A percentile compares a stretch with the other conserved stretches of the same genome.
These are phyloP conservation scores for Drosera capensis DNA, from an alignment of 148 eudicot genomes.

Conservation along the genomic window DNA sequence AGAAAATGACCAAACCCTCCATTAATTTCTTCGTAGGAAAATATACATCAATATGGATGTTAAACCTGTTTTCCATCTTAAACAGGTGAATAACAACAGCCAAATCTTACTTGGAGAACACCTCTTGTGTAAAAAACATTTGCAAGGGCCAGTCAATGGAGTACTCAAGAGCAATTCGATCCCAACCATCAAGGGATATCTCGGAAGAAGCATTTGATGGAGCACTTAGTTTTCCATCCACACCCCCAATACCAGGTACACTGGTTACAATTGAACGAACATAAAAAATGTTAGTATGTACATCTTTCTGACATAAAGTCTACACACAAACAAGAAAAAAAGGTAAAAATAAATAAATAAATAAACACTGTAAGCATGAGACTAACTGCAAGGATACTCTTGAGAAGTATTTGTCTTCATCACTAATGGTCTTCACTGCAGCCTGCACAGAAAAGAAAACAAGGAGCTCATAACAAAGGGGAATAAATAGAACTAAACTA, in stretches of 20 bases:
- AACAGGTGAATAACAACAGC: neutral
- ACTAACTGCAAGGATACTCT: slow-evolving; percentile 83
- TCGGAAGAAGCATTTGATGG: slow-evolving; percentile 37
- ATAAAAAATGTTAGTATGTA: too few relatives aligned
- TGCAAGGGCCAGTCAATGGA: slow-evolving; percentile 94
- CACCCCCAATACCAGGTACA: too few relatives aligned
- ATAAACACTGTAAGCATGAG: too few relatives aligned
- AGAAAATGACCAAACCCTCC: too few relatives aligned
- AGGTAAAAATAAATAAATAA: too few relatives aligned
- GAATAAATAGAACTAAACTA: too few relatives aligned
- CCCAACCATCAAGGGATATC: slow-evolving; percentile 83
- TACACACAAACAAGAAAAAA: too few relatives aligned
- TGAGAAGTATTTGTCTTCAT: slow-evolving; percentile 79
- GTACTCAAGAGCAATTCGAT: slow-evolving; percentile 86
- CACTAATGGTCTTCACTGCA: slow-evolving; percentile 76
- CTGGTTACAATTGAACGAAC: too few relatives aligned
- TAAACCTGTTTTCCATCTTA: neutral
- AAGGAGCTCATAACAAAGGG: neutral
- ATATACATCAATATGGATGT: neutral
- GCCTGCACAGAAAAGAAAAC: slow-evolving; percentile 44
- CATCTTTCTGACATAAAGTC: too few relatives aligned
- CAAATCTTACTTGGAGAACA: slow-evolving; percentile 68
- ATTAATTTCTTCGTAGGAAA: neutral
- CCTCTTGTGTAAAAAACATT: slow-evolving; percentile 84
- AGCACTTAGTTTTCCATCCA: slow-evolving; percentile 56